Evolutionary conservation across 2,329 filamentous ascomycete species (phyloP).

Genomic region (Monosporascus ibericus): DNA sequence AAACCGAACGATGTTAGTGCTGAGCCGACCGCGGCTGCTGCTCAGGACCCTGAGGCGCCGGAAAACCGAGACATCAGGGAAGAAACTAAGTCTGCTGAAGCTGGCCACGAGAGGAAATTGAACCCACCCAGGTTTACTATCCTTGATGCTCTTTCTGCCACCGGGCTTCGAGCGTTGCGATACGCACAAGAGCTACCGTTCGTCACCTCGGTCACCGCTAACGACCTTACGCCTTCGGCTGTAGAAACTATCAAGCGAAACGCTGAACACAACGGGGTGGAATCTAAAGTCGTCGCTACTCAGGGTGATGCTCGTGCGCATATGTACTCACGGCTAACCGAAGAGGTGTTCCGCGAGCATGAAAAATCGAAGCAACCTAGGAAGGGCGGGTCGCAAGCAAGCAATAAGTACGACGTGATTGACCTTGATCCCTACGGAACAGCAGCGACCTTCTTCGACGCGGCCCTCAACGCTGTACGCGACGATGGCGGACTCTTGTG

Average conservation of each 20-base stretch:
- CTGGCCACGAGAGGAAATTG: conserved; percentile 13
- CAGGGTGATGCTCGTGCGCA: conserved; percentile 81
- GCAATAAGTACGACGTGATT: conserved; percentile 80
- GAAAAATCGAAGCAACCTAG: conserved; percentile 31
- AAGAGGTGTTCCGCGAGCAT: conserved; percentile 39
- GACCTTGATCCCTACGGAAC: conserved; percentile 96
- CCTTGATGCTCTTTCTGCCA: conserved; percentile 89
- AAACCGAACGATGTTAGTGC: not conserved
- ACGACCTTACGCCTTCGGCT: conserved; percentile 76
- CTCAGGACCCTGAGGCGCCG: conserved; percentile 6
- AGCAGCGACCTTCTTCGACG: conserved; percentile 86
- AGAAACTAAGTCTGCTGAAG: conserved; percentile 7
- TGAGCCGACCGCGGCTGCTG: conserved; percentile 1
- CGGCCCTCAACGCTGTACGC: conserved; percentile 76
- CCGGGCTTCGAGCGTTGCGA: conserved; percentile 81
- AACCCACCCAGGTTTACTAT: conserved; percentile 62
- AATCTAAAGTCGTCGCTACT: conserved; percentile 63
- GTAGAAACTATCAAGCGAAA: conserved; percentile 79
- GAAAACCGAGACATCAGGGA: conserved; percentile 8
- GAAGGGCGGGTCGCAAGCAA: conserved; percentile 30
- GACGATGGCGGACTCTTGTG: conserved; percentile 86
- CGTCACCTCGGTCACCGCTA: conserved; percentile 74
- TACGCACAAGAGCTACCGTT: conserved; percentile 91
- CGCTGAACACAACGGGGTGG: conserved; percentile 72
- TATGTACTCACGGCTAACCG: conserved; percentile 73